phyloP scores from a whole-genome alignment of 192 early-diverging fungal genomes.

The Linnemannia exigua region DNA sequence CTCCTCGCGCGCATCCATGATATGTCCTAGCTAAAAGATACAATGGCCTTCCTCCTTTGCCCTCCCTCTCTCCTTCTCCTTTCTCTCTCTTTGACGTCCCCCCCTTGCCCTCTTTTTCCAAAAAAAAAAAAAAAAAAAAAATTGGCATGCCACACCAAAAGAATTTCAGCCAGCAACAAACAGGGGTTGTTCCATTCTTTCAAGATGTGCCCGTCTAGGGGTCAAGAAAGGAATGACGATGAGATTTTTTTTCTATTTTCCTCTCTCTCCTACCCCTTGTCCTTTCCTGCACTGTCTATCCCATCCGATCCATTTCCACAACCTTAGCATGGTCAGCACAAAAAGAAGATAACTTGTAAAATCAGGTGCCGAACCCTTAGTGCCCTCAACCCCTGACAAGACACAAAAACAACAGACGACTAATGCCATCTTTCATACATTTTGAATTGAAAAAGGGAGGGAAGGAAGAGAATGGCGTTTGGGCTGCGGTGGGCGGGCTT shows the following conservation, averaged over 20 bases:
- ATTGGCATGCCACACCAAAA: too few species aligned
- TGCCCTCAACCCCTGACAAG: too few species aligned
- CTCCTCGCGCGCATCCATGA: too few species aligned
- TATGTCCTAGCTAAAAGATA: too few species aligned
- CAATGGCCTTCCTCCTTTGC: neutral
- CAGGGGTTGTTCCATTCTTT: too few species aligned
- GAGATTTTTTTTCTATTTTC: neutral
- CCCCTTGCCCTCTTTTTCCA: neutral
- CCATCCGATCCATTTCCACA: neutral
- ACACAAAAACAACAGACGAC: neutral
- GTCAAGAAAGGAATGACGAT: neutral
- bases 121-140: too few species aligned
- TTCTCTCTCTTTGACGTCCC: neutral
- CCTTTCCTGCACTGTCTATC: neutral
- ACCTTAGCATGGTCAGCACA: neutral
- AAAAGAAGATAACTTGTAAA: neutral
- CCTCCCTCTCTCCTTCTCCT: neutral
- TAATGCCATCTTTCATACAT: neutral
- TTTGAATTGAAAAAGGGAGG: neutral
- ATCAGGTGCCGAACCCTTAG: neutral
- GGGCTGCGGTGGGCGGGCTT: neutral
- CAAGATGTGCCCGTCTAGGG: too few species aligned
- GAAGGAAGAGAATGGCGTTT: too few species aligned
- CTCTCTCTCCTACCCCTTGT: neutral
- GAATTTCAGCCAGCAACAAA: too few species aligned